Evolutionary conservation across 139 green algal genomes (phyloP).

Genomic region (Chlamydomonas schloesseri): DNA sequence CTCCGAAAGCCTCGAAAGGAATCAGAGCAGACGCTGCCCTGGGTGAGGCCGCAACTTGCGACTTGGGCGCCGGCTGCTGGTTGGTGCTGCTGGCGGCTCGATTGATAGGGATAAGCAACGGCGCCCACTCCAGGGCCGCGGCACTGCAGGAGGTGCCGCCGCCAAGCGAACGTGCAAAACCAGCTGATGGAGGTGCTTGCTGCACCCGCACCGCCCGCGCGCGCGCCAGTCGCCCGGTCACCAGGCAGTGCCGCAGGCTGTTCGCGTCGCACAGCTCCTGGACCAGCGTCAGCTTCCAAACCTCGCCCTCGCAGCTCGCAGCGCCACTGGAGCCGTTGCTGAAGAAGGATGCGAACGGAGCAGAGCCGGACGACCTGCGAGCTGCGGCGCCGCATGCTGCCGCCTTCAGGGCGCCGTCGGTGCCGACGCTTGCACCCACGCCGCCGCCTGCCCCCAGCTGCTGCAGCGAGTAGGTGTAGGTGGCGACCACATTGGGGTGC

Average conservation of each 20-base stretch:
- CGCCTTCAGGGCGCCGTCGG: too few relatives aligned
- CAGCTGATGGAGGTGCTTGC: neutral
- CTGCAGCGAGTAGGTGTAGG: neutral
- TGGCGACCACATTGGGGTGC: neutral
- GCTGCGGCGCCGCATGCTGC: too few relatives aligned
- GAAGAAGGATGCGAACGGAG: too few relatives aligned
- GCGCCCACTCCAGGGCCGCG: too few relatives aligned
- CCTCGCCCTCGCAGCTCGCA: neutral
- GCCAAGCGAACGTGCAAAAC: too few relatives aligned
- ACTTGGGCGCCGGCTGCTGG: neutral
- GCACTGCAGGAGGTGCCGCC: neutral
- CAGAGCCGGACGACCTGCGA: too few relatives aligned
- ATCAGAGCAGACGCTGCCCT: too few relatives aligned
- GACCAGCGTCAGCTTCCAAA: neutral
- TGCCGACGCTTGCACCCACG: too few relatives aligned
- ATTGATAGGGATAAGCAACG: too few relatives aligned
- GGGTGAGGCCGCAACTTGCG: too few relatives aligned
- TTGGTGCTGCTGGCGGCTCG: neutral
- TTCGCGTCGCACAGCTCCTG: neutral
- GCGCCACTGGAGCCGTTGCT: too few relatives aligned
- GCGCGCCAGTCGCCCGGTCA: neutral
- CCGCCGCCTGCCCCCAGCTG: neutral
- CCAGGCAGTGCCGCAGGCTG: neutral
- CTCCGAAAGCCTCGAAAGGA: too few relatives aligned
- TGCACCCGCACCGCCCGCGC: neutral